phyloP scores from a whole-genome alignment of 306 rosid species.

The Castanea crenata region DNA sequence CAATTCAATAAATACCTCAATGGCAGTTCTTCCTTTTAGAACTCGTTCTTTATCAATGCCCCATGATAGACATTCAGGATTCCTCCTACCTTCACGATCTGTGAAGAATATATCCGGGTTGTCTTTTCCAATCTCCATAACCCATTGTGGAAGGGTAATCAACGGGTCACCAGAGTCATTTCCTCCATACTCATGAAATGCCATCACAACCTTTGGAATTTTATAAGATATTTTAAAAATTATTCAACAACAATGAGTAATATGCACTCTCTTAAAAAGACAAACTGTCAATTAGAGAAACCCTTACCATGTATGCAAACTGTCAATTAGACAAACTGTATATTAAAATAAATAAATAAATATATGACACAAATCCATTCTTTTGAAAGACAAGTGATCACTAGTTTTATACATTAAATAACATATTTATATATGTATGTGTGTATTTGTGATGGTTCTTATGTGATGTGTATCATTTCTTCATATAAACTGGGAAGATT shows the following conservation, averaged over 20 bases:
- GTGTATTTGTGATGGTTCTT: no score
- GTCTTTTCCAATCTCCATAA: slow-evolving; percentile 83
- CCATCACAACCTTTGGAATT: slow-evolving; percentile 84
- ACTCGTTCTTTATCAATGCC: slow-evolving; percentile 93
- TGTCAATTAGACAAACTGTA: no score
- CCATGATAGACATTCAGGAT: slow-evolving; percentile 89
- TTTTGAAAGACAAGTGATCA: no score
- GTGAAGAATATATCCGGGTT: slow-evolving; percentile 91
- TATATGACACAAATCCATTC: no score
- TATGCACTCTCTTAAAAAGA: slow-evolving; percentile 17
- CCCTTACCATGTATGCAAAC: no score
- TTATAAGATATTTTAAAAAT: slow-evolving; percentile 30
- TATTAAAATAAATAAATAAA: no score
- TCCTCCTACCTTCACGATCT: slow-evolving; percentile 96
- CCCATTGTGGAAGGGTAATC: slow-evolving; percentile 90
- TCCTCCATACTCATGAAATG: slow-evolving; percentile 86
- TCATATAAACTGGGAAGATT: not conserved
- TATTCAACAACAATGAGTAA: slow-evolving; percentile 25
- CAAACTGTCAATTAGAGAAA: slow-evolving; percentile 17
- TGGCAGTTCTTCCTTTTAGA: slow-evolving; percentile 92
- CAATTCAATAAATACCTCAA: slow-evolving; percentile 56
- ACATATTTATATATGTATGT: no score
- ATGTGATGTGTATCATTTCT: not conserved
- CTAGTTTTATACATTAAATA: no score
- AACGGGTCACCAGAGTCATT: slow-evolving; percentile 59